These are phyloP conservation scores for Tinospora cordifolia DNA, from an alignment of 164 flowering plant species.

Conservation along the genomic window DNA sequence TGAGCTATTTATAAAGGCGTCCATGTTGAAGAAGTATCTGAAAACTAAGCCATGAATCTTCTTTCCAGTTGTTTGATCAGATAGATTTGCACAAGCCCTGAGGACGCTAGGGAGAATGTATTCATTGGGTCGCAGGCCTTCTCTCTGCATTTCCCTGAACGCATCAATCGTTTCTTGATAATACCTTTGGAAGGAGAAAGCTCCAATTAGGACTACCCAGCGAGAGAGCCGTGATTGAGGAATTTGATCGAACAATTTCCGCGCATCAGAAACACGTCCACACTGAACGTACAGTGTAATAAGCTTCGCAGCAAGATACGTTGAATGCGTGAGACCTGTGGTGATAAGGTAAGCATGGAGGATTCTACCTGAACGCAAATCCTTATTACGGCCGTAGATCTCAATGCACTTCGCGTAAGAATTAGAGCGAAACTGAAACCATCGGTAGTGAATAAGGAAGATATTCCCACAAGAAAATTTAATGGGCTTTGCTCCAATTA, in stretches of 20 bases:
- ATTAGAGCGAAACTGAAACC: conserved; percentile 22
- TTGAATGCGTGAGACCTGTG: conserved; percentile 34
- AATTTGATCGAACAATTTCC: conserved; percentile 59
- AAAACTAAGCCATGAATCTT: conserved; percentile 40
- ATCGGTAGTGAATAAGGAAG: conserved; percentile 9
- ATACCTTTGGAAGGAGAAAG: conserved; percentile 46
- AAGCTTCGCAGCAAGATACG: conserved; percentile 51
- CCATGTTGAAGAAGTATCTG: conserved; percentile 29
- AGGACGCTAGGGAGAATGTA: conserved; percentile 61
- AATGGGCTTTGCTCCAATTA: conserved; percentile 4
- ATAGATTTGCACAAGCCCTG: conserved; percentile 61
- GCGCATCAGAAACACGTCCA: conserved; percentile 32
- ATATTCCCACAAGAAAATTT: conserved; percentile 3
- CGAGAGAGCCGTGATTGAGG: conserved; percentile 37
- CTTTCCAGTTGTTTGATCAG: conserved; percentile 36
- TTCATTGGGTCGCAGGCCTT: conserved; percentile 33
- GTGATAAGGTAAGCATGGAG: conserved; percentile 55
- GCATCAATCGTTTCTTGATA: conserved; percentile 42
- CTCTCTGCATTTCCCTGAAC: conserved; percentile 47
- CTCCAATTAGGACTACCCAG: conserved; percentile 56
- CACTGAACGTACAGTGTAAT: conserved; percentile 43
- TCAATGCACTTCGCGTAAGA: conserved; percentile 31
- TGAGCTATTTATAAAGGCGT: conserved; percentile 49
- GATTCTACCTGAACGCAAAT: conserved; percentile 30
- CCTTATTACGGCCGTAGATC: conserved; percentile 25